phyloP scores from a whole-genome alignment of 257 asterid species.

The Coffea eugenioides region DNA sequence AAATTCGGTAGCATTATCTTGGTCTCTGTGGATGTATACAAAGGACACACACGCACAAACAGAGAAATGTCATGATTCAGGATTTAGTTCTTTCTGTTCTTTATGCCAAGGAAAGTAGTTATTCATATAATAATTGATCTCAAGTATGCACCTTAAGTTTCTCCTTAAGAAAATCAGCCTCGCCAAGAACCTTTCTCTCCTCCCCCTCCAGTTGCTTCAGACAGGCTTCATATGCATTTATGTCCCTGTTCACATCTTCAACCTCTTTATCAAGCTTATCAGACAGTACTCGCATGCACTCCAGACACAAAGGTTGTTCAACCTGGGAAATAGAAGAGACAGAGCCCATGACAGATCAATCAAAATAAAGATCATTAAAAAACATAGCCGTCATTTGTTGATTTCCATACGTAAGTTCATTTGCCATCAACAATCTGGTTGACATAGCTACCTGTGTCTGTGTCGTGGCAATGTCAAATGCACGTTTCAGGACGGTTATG shows the following conservation, averaged over 20 bases:
- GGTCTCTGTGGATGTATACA: not conserved
- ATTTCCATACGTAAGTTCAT: not conserved
- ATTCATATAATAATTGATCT: not conserved
- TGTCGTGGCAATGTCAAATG: slow-evolving; percentile 85
- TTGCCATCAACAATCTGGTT: slow-evolving; percentile 4
- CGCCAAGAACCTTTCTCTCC: slow-evolving; percentile 72
- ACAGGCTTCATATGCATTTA: slow-evolving; percentile 84
- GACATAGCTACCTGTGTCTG: slow-evolving; percentile 63
- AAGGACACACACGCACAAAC: not conserved
- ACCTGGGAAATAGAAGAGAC: slow-evolving; percentile 45
- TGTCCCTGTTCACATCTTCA: slow-evolving; percentile 84
- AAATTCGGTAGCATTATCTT: not conserved
- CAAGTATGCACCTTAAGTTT: slow-evolving; percentile 68
- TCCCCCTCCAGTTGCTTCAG: slow-evolving; percentile 92
- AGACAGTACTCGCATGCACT: slow-evolving; percentile 91
- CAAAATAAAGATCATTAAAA: not conserved
- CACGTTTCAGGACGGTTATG: slow-evolving; percentile 80
- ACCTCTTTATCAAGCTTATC: slow-evolving; percentile 98
- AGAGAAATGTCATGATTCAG: not conserved
- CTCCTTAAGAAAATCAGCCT: slow-evolving; percentile 91
- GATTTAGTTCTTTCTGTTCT: not conserved
- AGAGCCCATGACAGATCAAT: slow-evolving; percentile 2
- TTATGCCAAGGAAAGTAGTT: slow-evolving; percentile 3
- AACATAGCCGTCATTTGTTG: not conserved
- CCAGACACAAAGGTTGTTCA: slow-evolving; percentile 94